phyloP scores from a whole-genome alignment of 2,329 filamentous ascomycete genomes.

The Metarhizium album region DNA sequence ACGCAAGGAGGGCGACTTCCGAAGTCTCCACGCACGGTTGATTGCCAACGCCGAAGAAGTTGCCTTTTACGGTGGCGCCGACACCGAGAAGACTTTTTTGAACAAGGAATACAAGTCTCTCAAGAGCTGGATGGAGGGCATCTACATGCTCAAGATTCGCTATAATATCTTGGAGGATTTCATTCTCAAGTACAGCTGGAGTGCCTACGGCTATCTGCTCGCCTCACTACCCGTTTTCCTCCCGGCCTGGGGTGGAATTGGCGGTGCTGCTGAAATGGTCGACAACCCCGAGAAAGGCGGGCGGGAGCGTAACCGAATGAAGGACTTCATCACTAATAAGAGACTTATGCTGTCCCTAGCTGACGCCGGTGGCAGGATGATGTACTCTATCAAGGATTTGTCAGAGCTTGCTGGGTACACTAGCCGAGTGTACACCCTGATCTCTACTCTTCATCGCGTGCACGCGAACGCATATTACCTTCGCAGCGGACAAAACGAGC shows the following conservation, averaged over 20 bases:
- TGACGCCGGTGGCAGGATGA: conserved; percentile 94
- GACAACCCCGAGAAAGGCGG: conserved; percentile 39
- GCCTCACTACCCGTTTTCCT: conserved; percentile 90
- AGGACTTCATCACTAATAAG: conserved; percentile 98
- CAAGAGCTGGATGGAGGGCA: conserved; percentile 94
- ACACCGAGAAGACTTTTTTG: conserved; percentile 88
- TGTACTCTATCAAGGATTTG: conserved; percentile 99
- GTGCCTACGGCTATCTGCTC: conserved; percentile 88
- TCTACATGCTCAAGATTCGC: conserved; percentile 93
- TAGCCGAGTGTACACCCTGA: conserved; percentile 87
- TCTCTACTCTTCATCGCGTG: conserved; percentile 86
- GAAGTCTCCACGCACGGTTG: conserved; percentile 77
- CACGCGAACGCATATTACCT: conserved; percentile 82
- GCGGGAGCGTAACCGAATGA: conserved; percentile 80
- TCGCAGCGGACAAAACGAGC: conserved; percentile 56
- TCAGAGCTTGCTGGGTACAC: conserved; percentile 94
- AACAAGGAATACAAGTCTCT: conserved; percentile 87
- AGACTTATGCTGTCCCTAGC: conserved; percentile 94
- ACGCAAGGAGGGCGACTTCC: conserved; percentile 88
- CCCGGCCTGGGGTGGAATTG: conserved; percentile 83
- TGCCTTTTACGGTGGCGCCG: conserved; percentile 91
- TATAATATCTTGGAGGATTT: conserved; percentile 99
- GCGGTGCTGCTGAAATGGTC: conserved; percentile 57
- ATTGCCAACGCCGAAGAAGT: conserved; percentile 97
- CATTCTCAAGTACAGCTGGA: conserved; percentile 97